These are phyloP conservation scores for Cocos nucifera DNA, from an alignment of 176 grass and related monocot genomes.

Conservation along the genomic window DNA sequence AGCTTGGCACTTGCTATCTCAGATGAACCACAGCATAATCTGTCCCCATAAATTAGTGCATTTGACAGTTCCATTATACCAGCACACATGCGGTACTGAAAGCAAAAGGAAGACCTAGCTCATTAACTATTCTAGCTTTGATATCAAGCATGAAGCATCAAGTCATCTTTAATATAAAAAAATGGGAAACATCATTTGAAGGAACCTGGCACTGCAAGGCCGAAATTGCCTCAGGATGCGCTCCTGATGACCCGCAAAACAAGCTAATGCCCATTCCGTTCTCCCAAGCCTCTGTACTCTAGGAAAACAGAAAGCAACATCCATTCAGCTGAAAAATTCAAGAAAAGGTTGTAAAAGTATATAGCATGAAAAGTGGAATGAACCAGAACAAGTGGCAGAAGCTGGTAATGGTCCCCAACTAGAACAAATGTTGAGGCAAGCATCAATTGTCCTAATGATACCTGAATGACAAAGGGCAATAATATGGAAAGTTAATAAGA, in stretches of 20 bases:
- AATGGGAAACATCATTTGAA: not conserved
- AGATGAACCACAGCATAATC: slow-evolving; percentile 72
- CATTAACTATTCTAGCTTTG: not conserved
- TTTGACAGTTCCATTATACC: slow-evolving; percentile 97
- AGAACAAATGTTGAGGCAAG: slow-evolving; percentile 92
- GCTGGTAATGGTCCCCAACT: slow-evolving; percentile 94
- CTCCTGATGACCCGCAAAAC: slow-evolving; percentile 89
- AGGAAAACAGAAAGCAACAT: slow-evolving; percentile 3
- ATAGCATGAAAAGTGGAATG: not conserved
- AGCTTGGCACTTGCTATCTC: slow-evolving; percentile 77
- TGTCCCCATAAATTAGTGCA: slow-evolving; percentile 75
- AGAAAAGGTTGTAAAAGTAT: not conserved
- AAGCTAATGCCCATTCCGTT: slow-evolving; percentile 93
- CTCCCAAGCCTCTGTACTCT: slow-evolving; percentile 86
- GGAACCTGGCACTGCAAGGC: slow-evolving; percentile 76
- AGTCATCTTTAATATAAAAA: too few species aligned
- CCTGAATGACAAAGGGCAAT: slow-evolving; percentile 17
- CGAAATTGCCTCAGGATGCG: slow-evolving; percentile 91
- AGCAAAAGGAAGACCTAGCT: not conserved
- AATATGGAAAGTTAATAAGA: too few species aligned
- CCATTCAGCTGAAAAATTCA: slow-evolving; percentile 7
- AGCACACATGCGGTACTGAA: slow-evolving; percentile 86
- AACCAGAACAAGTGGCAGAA: slow-evolving; percentile 94
- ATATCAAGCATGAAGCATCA: too few species aligned
- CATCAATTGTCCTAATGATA: slow-evolving; percentile 89